Percentiles rank a stretch among this genome's conserved stretches.
Evolutionary conservation across 2,329 filamentous ascomycete species (phyloP).

Genomic region (Colletotrichum sp.): DNA sequence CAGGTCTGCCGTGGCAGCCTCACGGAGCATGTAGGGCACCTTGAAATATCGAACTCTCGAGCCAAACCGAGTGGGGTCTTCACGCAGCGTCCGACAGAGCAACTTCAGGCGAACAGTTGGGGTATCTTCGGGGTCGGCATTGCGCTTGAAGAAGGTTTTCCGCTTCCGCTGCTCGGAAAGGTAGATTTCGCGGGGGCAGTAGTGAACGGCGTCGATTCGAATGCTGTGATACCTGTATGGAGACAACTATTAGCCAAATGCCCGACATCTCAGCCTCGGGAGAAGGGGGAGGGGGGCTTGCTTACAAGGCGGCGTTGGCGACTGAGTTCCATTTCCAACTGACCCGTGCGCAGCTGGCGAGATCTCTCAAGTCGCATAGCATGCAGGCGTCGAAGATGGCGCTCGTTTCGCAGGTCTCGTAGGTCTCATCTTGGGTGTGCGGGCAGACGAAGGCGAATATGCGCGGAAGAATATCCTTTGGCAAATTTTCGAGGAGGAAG

Average conservation of each 20-base stretch:
- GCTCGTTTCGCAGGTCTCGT: conserved; percentile 83
- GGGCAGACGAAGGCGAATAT: conserved; percentile 88
- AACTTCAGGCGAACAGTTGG: conserved; percentile 77
- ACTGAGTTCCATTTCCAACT: conserved; percentile 72
- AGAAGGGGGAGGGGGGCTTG: conserved; percentile 43
- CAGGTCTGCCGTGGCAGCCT: conserved; percentile 83
- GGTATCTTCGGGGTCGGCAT: conserved; percentile 81
- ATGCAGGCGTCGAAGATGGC: conserved; percentile 82
- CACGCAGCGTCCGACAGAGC: conserved; percentile 81
- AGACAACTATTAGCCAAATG: conserved; percentile 6
- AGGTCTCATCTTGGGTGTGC: conserved; percentile 77
- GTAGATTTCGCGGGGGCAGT: conserved; percentile 85
- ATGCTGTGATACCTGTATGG: conserved; percentile 79
- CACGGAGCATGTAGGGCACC: conserved; percentile 92
- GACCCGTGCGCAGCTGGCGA: conserved; percentile 79
- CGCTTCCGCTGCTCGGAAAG: conserved; percentile 81
- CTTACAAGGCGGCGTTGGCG: conserved; percentile 65
- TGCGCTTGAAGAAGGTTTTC: conserved; percentile 74
- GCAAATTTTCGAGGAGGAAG: conserved; percentile 58
- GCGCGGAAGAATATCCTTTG: conserved; percentile 71
- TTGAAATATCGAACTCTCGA: conserved; percentile 79
- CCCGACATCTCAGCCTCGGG: neutral
- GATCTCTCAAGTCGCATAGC: conserved; percentile 90
- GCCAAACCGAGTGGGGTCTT: conserved; percentile 73
- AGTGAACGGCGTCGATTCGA: conserved; percentile 92